These are phyloP conservation scores for Herpetomonas samuelpessoai DNA, from an alignment of 208 protist species.

Conservation along the genomic window DNA sequence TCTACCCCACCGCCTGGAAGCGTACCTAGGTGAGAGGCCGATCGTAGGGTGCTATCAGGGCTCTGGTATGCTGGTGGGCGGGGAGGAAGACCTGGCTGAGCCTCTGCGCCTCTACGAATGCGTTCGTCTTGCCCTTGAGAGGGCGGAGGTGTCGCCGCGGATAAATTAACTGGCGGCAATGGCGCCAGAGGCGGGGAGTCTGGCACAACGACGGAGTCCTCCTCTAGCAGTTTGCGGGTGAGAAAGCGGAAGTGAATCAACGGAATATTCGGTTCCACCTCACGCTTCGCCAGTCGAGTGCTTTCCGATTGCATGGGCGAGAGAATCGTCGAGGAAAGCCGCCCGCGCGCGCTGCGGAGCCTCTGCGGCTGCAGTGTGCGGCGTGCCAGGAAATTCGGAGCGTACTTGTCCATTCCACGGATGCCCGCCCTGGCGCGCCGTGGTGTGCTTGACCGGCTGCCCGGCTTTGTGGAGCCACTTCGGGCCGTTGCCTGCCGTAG, in stretches of 20 bases:
- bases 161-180: neutral
- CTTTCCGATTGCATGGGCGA: slow-evolving; percentile 17
- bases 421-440: neutral
- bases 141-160: neutral
- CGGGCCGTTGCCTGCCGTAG: neutral
- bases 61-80: neutral
- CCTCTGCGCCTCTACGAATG: neutral
- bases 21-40: no score
- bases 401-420: neutral
- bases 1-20: no score
- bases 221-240: slow-evolving; percentile 16
- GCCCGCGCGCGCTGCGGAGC: slow-evolving; percentile 22
- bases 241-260: slow-evolving; percentile 54
- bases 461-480: neutral
- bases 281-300: slow-evolving; percentile 17
- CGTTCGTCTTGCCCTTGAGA: neutral
- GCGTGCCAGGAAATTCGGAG: slow-evolving; percentile 25
- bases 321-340: slow-evolving; percentile 18
- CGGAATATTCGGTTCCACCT: slow-evolving; percentile 51
- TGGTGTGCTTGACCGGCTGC: neutral
- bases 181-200: neutral
- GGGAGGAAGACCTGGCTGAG: neutral
- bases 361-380: slow-evolving; percentile 28
- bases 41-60: neutral
- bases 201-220: slow-evolving; percentile 2